phyloP scores from a whole-genome alignment of 2,329 filamentous ascomycete species.

The Cyclaneusma minus region DNA sequence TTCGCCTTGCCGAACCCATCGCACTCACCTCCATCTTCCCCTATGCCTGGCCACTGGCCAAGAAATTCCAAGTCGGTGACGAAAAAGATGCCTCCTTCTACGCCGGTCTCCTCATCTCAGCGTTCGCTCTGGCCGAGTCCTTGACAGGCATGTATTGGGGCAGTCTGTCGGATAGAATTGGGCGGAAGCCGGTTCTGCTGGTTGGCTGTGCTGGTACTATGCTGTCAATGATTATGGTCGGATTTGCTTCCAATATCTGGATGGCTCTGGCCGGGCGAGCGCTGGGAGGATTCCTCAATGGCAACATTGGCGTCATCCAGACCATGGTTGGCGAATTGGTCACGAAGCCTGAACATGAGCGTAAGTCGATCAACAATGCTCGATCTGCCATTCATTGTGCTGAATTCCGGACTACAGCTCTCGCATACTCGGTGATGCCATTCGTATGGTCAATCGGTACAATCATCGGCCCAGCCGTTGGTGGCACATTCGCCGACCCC shows the following conservation, averaged over 20 bases:
- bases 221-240: conserved; percentile 68
- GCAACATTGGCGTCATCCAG: conserved; percentile 81
- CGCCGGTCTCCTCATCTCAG: conserved; percentile 73
- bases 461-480: conserved; percentile 77
- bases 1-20: conserved; percentile 83
- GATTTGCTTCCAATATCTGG: conserved; percentile 73
- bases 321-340: conserved; percentile 88
- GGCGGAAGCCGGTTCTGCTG: conserved; percentile 73
- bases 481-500: conserved; percentile 73
- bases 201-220: conserved; percentile 72
- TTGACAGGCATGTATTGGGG: conserved; percentile 84
- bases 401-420: conserved; percentile 38
- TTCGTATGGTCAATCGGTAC: conserved; percentile 89
- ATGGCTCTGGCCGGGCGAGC: conserved; percentile 62
- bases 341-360: conserved; percentile 71
- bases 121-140: conserved; percentile 71
- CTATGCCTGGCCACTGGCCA: conserved; percentile 75
- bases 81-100: conserved; percentile 72
- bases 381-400: too few species aligned
- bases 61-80: conserved; percentile 56
- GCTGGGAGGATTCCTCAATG: conserved; percentile 71
- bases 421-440: conserved; percentile 83
- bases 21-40: conserved; percentile 88
- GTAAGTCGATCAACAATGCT: conserved; percentile 30
- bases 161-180: conserved; percentile 62